A percentile compares a stretch with the other conserved stretches of the same genome.
Conservation (phyloP, 306 rosid genomes). For the Geum urbanum region DNA sequence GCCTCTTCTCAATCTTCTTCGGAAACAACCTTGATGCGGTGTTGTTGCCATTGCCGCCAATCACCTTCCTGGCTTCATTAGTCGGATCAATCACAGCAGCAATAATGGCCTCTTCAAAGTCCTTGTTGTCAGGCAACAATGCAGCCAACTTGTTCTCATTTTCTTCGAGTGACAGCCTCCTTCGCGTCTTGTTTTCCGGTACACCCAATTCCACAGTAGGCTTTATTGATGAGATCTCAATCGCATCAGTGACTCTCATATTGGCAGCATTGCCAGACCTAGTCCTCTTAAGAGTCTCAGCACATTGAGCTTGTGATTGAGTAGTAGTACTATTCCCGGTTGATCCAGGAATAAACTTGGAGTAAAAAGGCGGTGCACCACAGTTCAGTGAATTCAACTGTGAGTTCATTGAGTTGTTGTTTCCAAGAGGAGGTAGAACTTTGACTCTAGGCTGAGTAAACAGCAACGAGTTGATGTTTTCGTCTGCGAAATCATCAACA, state of each 20-base stretch:
- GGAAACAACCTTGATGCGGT: constrained; percentile 19
- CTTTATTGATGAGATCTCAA: constrained; percentile 25
- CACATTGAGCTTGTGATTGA: constrained; percentile 21
- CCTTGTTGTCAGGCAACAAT: constrained; percentile 68
- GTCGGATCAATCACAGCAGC: constrained; percentile 59
- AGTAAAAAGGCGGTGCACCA: constrained; percentile 79
- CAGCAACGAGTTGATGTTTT: constrained; percentile 47
- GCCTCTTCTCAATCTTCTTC: constrained; percentile 74
- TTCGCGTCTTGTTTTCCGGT: constrained; percentile 61
- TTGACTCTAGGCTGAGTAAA: constrained; percentile 6
- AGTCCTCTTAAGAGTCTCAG: constrained; percentile 78
- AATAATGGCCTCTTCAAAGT: constrained; percentile 88
- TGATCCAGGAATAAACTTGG: constrained; percentile 37
- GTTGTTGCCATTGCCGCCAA: constrained; percentile 2
- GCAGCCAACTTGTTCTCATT: constrained; percentile 35
- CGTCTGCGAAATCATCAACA: constrained; percentile 62
- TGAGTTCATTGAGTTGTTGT: constrained; percentile 20
- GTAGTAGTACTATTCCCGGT: constrained; percentile 19
- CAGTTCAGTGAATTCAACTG: constrained; percentile 56
- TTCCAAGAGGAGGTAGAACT: constrained; percentile 26
- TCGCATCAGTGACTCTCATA: constrained; percentile 36
- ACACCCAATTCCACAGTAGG: constrained; percentile 28
- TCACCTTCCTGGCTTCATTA: constrained; percentile 30
- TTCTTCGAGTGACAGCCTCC: constrained; percentile 52
- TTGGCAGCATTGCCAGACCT: constrained; percentile 75